Conservation (phyloP, 164 flowering plant species). For the Berberis vulgaris region DNA sequence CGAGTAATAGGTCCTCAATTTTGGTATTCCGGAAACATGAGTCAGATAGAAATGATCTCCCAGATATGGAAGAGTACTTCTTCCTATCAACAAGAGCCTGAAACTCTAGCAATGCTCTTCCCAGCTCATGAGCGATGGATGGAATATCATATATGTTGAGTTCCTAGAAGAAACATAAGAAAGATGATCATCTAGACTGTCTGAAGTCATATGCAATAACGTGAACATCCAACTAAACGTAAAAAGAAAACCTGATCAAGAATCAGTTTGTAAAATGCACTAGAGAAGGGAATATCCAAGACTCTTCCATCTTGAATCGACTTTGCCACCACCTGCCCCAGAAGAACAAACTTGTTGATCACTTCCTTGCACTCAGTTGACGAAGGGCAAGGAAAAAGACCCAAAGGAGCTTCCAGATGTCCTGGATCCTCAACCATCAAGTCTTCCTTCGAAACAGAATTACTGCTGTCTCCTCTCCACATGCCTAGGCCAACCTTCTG, state of each 20-base stretch:
- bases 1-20: slow-evolving; percentile 85
- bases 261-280: slow-evolving; percentile 72
- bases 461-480: slow-evolving; percentile 72
- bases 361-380: slow-evolving; percentile 43
- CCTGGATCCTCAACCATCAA: slow-evolving; percentile 16
- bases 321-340: slow-evolving; percentile 82
- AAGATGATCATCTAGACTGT: slow-evolving; percentile 1
- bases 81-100: slow-evolving; percentile 61
- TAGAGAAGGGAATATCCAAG: slow-evolving; percentile 76
- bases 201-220: not conserved
- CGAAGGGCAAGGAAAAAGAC: slow-evolving; percentile 97
- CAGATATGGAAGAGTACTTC: slow-evolving; percentile 15
- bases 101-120: slow-evolving; percentile 69
- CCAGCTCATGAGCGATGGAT: slow-evolving; percentile 80
- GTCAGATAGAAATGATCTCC: slow-evolving; percentile 14
- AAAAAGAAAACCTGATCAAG: slow-evolving; percentile 60
- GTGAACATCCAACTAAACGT: slow-evolving; percentile 3
- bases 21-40: slow-evolving; percentile 35
- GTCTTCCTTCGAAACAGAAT: slow-evolving; percentile 9
- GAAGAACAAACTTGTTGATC: slow-evolving; percentile 55
- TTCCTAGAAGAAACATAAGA: slow-evolving; percentile 36
- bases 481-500: slow-evolving; percentile 67
- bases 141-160: slow-evolving; percentile 62
- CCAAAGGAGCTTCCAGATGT: slow-evolving; percentile 33
- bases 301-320: slow-evolving; percentile 92